These are phyloP conservation scores for Bothriochloa decipiens DNA, from an alignment of 176 grass and related monocot genomes.

Conservation along the genomic window DNA sequence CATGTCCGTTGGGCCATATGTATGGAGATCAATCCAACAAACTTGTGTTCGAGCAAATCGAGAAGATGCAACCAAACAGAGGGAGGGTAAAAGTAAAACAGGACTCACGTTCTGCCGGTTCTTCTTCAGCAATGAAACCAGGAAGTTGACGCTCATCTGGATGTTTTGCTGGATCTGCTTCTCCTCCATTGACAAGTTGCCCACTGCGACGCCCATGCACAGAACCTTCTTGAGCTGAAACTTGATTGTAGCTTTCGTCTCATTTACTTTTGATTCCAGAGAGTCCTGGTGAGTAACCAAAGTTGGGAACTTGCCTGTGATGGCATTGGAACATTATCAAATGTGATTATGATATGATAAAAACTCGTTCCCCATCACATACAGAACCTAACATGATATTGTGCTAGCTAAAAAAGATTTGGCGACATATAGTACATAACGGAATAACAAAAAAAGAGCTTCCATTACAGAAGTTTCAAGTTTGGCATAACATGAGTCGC, in stretches of 20 bases:
- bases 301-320: conserved; percentile 86
- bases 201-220: conserved; percentile 93
- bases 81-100: not conserved
- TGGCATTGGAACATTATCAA: not conserved
- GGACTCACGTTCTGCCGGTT: conserved; percentile 90
- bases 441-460: not conserved
- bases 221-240: conserved; percentile 99
- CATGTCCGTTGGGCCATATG: too few relatives aligned
- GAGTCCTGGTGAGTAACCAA: conserved; percentile 84
- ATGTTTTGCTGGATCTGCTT: conserved; percentile 94
- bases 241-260: conserved; percentile 86
- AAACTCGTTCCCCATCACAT: not conserved
- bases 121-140: conserved; percentile 91
- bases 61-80: not conserved
- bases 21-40: too few relatives aligned
- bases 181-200: conserved; percentile 88
- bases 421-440: not conserved
- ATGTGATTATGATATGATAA: not conserved
- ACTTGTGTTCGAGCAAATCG: not conserved
- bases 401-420: not conserved
- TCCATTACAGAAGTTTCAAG: not conserved
- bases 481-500: not conserved
- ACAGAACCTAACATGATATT: too few relatives aligned
- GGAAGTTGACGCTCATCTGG: conserved; percentile 93
- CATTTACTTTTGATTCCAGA: conserved; percentile 87